Evolutionary conservation across 176 grass and related monocot species (phyloP).

Genomic region (Phoenix roebelenii): DNA sequence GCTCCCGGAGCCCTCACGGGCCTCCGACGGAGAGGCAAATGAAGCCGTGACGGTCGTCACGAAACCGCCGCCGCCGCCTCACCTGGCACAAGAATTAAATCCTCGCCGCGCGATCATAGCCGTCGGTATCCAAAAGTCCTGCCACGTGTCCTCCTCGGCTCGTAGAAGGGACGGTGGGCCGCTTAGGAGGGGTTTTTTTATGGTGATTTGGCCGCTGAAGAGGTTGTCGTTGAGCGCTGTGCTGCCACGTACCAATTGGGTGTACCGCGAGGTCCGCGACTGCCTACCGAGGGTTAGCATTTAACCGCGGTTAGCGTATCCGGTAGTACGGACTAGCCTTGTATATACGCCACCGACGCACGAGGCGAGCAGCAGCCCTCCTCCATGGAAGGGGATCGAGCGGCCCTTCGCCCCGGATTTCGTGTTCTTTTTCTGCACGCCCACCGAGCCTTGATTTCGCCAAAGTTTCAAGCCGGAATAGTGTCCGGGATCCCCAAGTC

Average conservation of each 20-base stretch:
- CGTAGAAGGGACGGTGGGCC: not conserved
- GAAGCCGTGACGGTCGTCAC: constrained; percentile 11
- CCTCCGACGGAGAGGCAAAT: not conserved
- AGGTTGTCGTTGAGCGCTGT: not conserved
- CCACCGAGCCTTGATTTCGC: too few relatives aligned
- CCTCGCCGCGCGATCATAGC: not conserved
- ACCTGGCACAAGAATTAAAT: not conserved
- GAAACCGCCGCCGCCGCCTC: not conserved
- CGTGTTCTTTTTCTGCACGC: too few relatives aligned
- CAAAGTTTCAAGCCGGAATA: too few relatives aligned
- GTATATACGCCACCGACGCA: constrained; percentile 28
- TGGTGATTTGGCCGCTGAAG: not conserved
- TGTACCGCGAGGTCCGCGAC: not conserved
- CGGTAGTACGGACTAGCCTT: not conserved
- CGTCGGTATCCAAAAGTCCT: not conserved
- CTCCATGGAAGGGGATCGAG: too few relatives aligned
- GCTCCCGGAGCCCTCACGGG: too few relatives aligned
- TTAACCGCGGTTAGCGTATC: not conserved
- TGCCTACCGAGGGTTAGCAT: constrained; percentile 15
- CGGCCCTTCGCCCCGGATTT: too few relatives aligned
- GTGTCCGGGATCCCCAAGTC: too few relatives aligned
- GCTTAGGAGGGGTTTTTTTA: not conserved
- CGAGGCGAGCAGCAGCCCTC: not conserved
- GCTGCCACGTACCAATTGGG: not conserved
- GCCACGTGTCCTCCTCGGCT: not conserved